These are phyloP conservation scores for Trametes gibbosa DNA, from an alignment of 768 basidiomycete genomes.

Conservation along the genomic window DNA sequence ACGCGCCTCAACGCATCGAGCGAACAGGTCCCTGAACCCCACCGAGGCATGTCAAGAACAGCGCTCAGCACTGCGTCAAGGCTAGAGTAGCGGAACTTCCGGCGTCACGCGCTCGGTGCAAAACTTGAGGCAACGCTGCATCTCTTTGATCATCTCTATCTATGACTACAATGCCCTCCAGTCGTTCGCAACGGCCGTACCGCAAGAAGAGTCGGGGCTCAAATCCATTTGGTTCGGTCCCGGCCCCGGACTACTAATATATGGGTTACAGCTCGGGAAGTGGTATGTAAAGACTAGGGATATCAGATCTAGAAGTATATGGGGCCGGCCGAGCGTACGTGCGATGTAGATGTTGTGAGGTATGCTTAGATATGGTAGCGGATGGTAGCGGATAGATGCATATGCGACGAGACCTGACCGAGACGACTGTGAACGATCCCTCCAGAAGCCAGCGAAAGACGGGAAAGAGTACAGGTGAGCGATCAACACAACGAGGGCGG, in stretches of 20 bases:
- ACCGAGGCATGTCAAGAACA: too few species aligned
- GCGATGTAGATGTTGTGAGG: slow-evolving; percentile 4
- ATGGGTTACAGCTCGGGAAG: slow-evolving; percentile 14
- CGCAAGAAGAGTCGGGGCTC: background rate
- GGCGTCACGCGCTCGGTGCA: too few species aligned
- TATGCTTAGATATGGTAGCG: slow-evolving; percentile 20
- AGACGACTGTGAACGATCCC: slow-evolving; percentile 4
- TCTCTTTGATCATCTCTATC: too few species aligned
- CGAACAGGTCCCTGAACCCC: background rate
- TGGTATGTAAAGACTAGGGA: slow-evolving; percentile 24
- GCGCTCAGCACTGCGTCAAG: too few species aligned
- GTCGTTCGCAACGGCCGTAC: too few species aligned
- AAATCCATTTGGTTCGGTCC: slow-evolving; percentile 10
- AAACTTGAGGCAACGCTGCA: too few species aligned
- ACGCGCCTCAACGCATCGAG: background rate
- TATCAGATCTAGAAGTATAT: slow-evolving; percentile 24
- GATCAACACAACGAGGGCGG: slow-evolving; percentile 17
- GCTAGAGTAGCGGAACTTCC: too few species aligned
- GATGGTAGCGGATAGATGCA: slow-evolving; percentile 15
- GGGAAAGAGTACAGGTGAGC: slow-evolving; percentile 15
- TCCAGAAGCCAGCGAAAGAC: slow-evolving; percentile 1
- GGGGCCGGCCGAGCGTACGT: slow-evolving; percentile 6
- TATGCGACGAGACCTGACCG: slow-evolving; percentile 11
- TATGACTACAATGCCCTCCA: too few species aligned
- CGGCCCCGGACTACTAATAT: slow-evolving; percentile 20